Base-by-base conservation (phyloP, 169 alveolate species). In the Eimeria necatrix region DNA sequence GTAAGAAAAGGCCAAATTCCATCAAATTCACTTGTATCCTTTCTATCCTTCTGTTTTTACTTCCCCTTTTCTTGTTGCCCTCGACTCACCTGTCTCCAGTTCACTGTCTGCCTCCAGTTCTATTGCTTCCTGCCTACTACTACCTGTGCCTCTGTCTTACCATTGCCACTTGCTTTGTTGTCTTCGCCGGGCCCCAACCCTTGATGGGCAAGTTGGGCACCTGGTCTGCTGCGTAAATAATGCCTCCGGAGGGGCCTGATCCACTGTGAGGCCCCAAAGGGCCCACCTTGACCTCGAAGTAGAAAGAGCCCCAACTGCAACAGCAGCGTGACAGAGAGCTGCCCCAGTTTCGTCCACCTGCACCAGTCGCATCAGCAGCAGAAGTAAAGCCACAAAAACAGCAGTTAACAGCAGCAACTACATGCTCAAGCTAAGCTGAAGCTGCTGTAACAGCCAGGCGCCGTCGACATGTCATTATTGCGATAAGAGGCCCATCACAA, bases 261-360 rank as follows among this genome's bases (percentile, higher is more conserved):
- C 68, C 12, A 18, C 20, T 56, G 12, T 56, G 68, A 56, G 68
- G 22, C 0, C 22, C 68, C 68, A 56, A 56, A 56, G 68, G 68
- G 68, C 68, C 68, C 68, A 71, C 83, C 20, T 71, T 71, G 7
- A 71, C 83, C 83, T 78, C 59, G 64, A 78, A 78, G 88, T 78
- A 78, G 59, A 41, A 78, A 0, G 64, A 78, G 14, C 88, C 88
- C 64, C 88, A 78, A 2, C 68, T 88, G 86, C 85, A 88, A 74
- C 86, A 61, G 86, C 73, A 64, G 46, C 74, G 76, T 32, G 48
- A 48, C 68, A 56, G 78, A 48, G 56, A 8, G 48, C 71, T 83
- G 53, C 71, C 53, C 70, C 71, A 83, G 76, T 26, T 46, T 68
- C 71, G 61, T 6, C 91, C 76, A 6, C 91, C 61, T 32, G 53